Evolutionary conservation across 257 asterid species (phyloP), one percentile per base, ranked within the genome.

Genomic region (Solanum etuberosum): DNA sequence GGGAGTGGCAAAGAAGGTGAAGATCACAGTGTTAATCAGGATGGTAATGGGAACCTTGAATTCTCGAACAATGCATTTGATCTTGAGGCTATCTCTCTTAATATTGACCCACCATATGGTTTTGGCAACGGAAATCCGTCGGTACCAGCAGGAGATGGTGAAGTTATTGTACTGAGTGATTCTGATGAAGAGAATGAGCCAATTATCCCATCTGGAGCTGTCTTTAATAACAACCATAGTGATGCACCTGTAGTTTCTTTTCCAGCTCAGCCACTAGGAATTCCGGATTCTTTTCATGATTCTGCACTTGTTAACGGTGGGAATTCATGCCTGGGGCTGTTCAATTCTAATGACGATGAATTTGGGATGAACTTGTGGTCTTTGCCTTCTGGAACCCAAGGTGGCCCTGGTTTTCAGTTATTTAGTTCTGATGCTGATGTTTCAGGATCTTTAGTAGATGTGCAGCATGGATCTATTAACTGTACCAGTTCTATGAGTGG

Each of bases 1-100:
- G 96, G 93, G 76, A 96, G 98, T 92, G 98, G 96, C 87, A 93
- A 91, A 86, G 98, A 97, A 81, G 92, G 96, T 87, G 99, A 97
- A 87, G 98, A 94, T 86, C 91, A 89, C 65, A 97, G 99, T 88
- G 97, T 96, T 57, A 96, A 97, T 91, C 99, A 96, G 89, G 96
- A 91, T 90, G 97, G 93, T 70, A 94, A 89, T 82, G 95, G 86
- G 34, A 92, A 92, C 89, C 85, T 93, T 18, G 98, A 95, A 73
- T 90, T 92, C 76, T 88, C 94, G 42, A 88, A 95, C 54, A 90
- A 93, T 37, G 97, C 97, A 84, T 85, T 90, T 77, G 99, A 96
- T 70, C 93, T 90, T 88, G 98, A 93, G 83, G 94, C 99, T 46
- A 86, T 93, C 40, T 89, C 99, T 86, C 86, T 92, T 88, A 92